phyloP scores from a whole-genome alignment of 2,329 filamentous ascomycete genomes.

The Clonostachys byssicola region DNA sequence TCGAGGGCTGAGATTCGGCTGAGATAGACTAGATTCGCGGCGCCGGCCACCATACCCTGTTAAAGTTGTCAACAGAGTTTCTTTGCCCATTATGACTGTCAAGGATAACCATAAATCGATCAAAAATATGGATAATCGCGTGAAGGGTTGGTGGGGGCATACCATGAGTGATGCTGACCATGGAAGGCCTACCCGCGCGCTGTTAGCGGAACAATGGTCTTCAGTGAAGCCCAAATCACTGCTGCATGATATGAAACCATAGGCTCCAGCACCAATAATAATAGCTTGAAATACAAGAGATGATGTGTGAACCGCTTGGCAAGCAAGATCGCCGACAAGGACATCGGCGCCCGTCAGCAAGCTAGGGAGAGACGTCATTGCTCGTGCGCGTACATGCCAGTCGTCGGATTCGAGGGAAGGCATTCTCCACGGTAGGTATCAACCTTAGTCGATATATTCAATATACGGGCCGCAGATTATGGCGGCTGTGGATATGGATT shows the following conservation, averaged over 20 bases:
- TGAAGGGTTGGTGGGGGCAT: not conserved
- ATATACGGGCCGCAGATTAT: not conserved
- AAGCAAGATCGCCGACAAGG: not conserved
- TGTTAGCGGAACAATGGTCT: not conserved
- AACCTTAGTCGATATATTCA: not conserved
- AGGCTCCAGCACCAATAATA: not conserved
- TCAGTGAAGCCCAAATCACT: not conserved
- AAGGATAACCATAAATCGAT: not conserved
- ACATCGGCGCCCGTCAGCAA: not conserved
- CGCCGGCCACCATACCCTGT: not conserved
- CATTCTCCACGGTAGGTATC: not conserved
- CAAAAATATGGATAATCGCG: no score
- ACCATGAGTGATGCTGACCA: not conserved
- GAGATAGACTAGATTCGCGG: not conserved
- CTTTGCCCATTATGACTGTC: not conserved
- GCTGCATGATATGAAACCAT: not conserved
- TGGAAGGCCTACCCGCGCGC: not conserved
- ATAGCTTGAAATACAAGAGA: conserved; percentile 3
- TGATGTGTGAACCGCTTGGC: not conserved
- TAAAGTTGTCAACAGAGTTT: not conserved
- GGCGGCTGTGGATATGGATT: not conserved
- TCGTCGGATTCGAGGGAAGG: not conserved
- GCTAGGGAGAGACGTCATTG: not conserved
- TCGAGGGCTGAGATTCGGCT: not conserved
- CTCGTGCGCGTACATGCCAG: not conserved